Percentiles rank a stretch among this genome's conserved stretches.
Conservation (phyloP, 2,329 filamentous ascomycete species). For the Didymellaceae sp. region DNA sequence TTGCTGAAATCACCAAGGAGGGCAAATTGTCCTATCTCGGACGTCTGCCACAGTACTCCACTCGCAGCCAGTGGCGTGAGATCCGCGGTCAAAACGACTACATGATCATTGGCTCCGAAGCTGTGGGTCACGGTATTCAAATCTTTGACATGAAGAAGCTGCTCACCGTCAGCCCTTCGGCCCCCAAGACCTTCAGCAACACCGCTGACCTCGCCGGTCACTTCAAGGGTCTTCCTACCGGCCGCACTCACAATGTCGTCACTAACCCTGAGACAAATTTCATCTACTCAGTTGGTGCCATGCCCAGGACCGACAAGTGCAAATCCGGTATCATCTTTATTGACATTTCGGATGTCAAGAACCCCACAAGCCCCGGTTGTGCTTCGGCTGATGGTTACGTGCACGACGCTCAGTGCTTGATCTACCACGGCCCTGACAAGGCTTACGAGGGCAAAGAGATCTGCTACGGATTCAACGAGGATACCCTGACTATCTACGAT, state of each 20-base stretch:
- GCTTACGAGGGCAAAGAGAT: slow-evolving; percentile 59
- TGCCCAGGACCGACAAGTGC: slow-evolving; percentile 51
- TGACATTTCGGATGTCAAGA: slow-evolving; percentile 61
- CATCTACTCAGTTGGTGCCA: slow-evolving; percentile 48
- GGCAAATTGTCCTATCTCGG: slow-evolving; percentile 62
- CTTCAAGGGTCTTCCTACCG: slow-evolving; percentile 44
- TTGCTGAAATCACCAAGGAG: slow-evolving; percentile 59
- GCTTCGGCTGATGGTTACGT: slow-evolving; percentile 64
- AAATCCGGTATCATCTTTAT: slow-evolving; percentile 65
- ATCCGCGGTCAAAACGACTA: slow-evolving; percentile 56
- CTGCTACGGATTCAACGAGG: slow-evolving; percentile 65
- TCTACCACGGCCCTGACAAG: slow-evolving; percentile 60
- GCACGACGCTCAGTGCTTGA: slow-evolving; percentile 67
- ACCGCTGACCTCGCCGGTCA: slow-evolving; percentile 42
- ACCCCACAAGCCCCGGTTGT: slow-evolving; percentile 62
- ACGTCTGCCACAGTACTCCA: slow-evolving; percentile 57
- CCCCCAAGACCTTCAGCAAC: slow-evolving; percentile 45
- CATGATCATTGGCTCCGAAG: slow-evolving; percentile 53
- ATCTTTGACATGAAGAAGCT: slow-evolving; percentile 67
- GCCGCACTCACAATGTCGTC: slow-evolving; percentile 49
- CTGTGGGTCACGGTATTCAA: slow-evolving; percentile 62
- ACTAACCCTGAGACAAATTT: slow-evolving; percentile 47
- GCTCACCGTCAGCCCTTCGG: slow-evolving; percentile 42
- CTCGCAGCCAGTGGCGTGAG: slow-evolving; percentile 60
- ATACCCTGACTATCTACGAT: slow-evolving; percentile 61